Base-by-base conservation (phyloP, 768 basidiomycete genomes). In the Mrakia hoshinonis region DNA sequence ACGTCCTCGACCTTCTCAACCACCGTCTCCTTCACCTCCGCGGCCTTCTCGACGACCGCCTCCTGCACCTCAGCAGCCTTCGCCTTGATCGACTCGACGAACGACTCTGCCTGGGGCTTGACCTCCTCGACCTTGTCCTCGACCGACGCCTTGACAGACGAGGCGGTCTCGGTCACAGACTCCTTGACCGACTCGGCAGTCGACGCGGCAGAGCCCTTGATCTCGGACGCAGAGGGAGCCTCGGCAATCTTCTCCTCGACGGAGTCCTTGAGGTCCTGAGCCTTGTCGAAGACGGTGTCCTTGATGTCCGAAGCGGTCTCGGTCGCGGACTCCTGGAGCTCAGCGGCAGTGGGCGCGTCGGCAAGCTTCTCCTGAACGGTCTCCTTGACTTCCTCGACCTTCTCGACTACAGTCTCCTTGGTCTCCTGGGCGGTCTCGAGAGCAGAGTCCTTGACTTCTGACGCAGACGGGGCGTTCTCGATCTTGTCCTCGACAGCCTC, bases 111-210 rank as follows among this genome's bases (percentile, higher is more conserved):
- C 13, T 26, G 29, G 55, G 55, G 55, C 55, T 58, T 24, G n/a
- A 24, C 6, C 15, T 2, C 52, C 52, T 54, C 24, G 52, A 54
- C n/a, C 52, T 54, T 26, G n/a, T 54, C 52, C 52, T 13, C 26
- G 54, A 55, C n/a, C 22, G 54, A 55, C 54, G 24, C 54, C 54
- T 55, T 55, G 26, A 55, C 54, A 24, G 54, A 24, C n/a, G 24
- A 4, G 5, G 31, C 54, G 13, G 24, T 55, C 54, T 55, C 54
- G 26, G 1, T 6, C 4, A 55, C 54, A 24, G 54, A n/a, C n/a
- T 29, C 54, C 26, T 55, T 55, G 54, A 55, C 26, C 24, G 54
- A 55, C 55, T 60, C 55, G 31, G 15, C 55, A 13, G 29, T 20
- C 18, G 29, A 12, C 5, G 15, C 3, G 11, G 34, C 29, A 11